Base-by-base conservation (phyloP, 2,329 filamentous ascomycete genomes). In the Phyllosticta citriasiana region DNA sequence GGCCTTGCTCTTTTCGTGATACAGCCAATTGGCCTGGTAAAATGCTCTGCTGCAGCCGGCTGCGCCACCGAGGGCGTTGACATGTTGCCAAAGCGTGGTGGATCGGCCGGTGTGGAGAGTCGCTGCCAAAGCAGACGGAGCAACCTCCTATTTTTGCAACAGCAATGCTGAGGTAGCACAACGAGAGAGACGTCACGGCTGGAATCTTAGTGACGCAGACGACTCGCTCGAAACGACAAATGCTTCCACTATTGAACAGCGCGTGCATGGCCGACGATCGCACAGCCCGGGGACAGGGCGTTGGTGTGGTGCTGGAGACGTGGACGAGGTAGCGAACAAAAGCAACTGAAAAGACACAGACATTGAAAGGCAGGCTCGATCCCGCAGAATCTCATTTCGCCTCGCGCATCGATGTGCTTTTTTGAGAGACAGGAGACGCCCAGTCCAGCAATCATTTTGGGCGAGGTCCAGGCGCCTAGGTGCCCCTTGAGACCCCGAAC, bases 131-230 rank as follows among this genome's bases (percentile, higher is more conserved):
- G 40, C 14, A 47, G n/a, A 47, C 40, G 40, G 40, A 47, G 40
- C 12, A 47, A 19, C 16, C 14, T 47, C 40, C 40, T 47, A 14
- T 47, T 47, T 16, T 47, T n/a, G 40, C 40, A 16, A 14, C n/a
- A 4, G 16, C 40, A 19, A 47, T 47, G 14, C n/a, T 47, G 40
- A 47, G 40, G 40, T 47, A 47, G 40, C 40, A 47, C 40, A n/a
- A n/a, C 40, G 5, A n/a, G 5, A 47, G n/a, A 16, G 40, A 47
- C 40, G 14, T 47, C 50, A 30, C 24, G 33, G 58, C 16, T 60
- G 58, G 58, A 56, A 60, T 60, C 53, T 60, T 53, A 60, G 55
- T 60, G 55, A 55, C 55, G 58, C 58, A 60, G 58, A 27, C 53
- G 53, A 14, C 40, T n/a, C 6, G 58, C 58, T 51, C 58, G 55